Conservation (phyloP, 257 asterid genomes). For the Solanum dulcamara region DNA sequence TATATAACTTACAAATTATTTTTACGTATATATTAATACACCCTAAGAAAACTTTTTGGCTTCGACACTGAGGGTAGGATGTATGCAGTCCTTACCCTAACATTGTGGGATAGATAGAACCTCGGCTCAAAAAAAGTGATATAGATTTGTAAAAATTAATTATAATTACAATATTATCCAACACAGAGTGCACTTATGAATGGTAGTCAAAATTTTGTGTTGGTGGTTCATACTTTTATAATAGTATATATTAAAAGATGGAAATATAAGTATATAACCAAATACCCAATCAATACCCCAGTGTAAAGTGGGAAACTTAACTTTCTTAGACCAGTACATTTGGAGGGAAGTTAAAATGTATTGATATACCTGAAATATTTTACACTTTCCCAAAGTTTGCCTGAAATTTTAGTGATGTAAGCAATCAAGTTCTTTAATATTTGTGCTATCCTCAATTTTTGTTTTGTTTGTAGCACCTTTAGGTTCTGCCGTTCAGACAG, state of each 20-base stretch:
- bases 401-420: background rate
- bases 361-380: background rate
- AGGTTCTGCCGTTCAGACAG: slow-evolving; percentile 69
- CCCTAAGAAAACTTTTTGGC: no score
- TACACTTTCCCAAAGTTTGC: background rate
- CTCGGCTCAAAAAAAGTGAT: background rate
- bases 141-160: background rate
- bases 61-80: background rate
- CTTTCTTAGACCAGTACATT: background rate
- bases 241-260: background rate
- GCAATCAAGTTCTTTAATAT: background rate
- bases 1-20: no score
- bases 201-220: background rate
- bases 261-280: background rate
- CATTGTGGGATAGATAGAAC: background rate
- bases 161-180: background rate
- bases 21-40: no score
- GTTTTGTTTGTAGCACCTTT: slow-evolving; percentile 32
- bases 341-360: background rate
- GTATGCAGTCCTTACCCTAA: background rate
- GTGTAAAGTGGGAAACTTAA: background rate
- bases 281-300: background rate
- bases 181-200: background rate
- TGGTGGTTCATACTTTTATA: background rate
- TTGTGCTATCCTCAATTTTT: background rate